Base-by-base conservation (phyloP, 495 filamentous ascomycete species). In the Aspergillus coremiiformis region DNA sequence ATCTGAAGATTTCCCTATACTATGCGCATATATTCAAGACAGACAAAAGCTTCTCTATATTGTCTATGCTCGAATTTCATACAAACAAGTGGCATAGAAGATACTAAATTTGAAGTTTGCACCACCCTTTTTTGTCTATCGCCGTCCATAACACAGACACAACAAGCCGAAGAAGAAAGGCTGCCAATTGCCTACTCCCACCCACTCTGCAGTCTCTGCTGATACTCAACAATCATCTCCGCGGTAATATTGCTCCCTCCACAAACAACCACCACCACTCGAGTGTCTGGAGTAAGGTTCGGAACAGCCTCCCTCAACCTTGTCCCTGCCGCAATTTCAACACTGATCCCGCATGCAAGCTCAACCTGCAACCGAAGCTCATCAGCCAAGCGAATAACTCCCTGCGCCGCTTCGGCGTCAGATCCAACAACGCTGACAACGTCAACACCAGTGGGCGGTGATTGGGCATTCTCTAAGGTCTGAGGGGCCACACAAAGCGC, bases 241-340 rank as follows among this genome's bases (percentile, higher is more conserved):
- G 84, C 59, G 5, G 78, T 82, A 41, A 90, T 74, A 62, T 83
- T 85, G 23, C 75, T 82, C 12, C 91, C 91, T 0, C 92, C 91
- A 66, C 91, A 96, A 44, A 95, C 78, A 50, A 95, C 74, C 48
- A 96, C 66, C 14, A 96, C 88, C 14, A 96, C 80, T 53, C 85
- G 90, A 56, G 74, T 84, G 20, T 76, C 70, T 27, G 67, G 65
- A 54, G 52, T 68, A 44, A 88, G 37, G 5, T 64, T 73, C 29
- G 77, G 66, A 1, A 84, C 77, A 9, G 86, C 51, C n/a, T 75
- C 66, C 60, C 71, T 77, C 59, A 84, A 67, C 60, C 85, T 60
- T 24, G 20, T 44, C 17, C 48, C 54, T 11, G 61, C 12, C 14
- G 57, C 78, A 39, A 76, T 68, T 32, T 84, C 81, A 5, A 87